phyloP scores from a whole-genome alignment of 2,329 filamentous ascomycete genomes.

The Blastomyces emzantsi region DNA sequence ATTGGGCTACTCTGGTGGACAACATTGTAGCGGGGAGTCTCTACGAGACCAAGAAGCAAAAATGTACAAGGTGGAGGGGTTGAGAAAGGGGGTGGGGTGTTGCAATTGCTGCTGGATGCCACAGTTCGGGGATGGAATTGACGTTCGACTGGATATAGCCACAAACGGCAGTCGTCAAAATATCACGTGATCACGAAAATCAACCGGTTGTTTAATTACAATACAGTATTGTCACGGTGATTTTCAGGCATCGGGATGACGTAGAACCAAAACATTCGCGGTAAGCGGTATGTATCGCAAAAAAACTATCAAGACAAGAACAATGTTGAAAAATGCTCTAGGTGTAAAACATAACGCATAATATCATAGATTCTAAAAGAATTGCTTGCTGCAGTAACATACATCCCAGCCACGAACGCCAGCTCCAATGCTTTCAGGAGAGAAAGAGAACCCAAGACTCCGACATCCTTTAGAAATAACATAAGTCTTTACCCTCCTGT shows the following conservation, averaged over 20 bases:
- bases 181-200: slow-evolving; percentile 8
- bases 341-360: background rate
- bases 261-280: background rate
- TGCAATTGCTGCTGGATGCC: slow-evolving; percentile 9
- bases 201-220: background rate
- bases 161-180: background rate
- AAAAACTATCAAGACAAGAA: background rate
- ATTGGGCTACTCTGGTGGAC: slow-evolving; percentile 48
- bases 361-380: slow-evolving; percentile 4
- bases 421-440: background rate
- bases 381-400: slow-evolving; percentile 6
- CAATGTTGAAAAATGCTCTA: background rate
- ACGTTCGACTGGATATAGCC: slow-evolving; percentile 1
- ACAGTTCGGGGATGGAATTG: slow-evolving; percentile 3
- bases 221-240: background rate
- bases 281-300: background rate
- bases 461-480: background rate
- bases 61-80: background rate
- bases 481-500: background rate
- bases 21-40: slow-evolving; percentile 39
- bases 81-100: background rate
- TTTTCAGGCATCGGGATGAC: background rate
- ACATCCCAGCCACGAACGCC: slow-evolving; percentile 1
- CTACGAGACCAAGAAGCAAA: background rate
- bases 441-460: background rate